Evolutionary conservation across 2,329 filamentous ascomycete genomes (phyloP).

Genomic region (Aureobasidium namibiae): DNA sequence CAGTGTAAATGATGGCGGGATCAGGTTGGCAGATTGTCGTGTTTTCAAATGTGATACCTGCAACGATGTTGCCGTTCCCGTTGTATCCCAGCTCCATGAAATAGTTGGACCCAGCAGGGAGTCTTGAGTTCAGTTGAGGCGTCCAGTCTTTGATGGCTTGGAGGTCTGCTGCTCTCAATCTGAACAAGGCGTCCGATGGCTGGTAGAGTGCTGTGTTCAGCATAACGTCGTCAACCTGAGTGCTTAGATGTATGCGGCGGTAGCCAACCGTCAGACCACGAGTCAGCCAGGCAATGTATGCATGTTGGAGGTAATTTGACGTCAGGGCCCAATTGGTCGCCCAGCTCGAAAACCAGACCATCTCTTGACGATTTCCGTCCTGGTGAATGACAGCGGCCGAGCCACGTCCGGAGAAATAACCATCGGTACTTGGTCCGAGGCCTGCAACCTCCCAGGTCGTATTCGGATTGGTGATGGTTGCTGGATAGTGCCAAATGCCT

Average conservation of each 20-base stretch:
- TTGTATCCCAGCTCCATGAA: conserved; percentile 50
- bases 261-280: conserved; percentile 49
- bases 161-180: conserved; percentile 41
- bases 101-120: conserved; percentile 45
- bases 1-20: conserved; percentile 30
- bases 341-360: conserved; percentile 53
- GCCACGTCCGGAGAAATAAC: conserved; percentile 30
- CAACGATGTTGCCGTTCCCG: conserved; percentile 45
- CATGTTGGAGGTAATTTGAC: conserved; percentile 52
- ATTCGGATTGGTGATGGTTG: conserved; percentile 44
- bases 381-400: conserved; percentile 54
- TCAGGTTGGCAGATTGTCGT: conserved; percentile 24
- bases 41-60: conserved; percentile 21
- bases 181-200: conserved; percentile 42
- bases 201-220: conserved; percentile 37
- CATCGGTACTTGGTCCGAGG: conserved; percentile 37
- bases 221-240: conserved; percentile 57
- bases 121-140: conserved; percentile 35
- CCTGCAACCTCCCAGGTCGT: conserved; percentile 48
- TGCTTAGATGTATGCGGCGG: conserved; percentile 46
- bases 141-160: conserved; percentile 39
- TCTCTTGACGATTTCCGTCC: conserved; percentile 49
- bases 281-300: conserved; percentile 56
- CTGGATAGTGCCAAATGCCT: conserved; percentile 53
- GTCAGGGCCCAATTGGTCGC: conserved; percentile 45